Evolutionary conservation across 441 rosid genomes (phyloP), one percentile per base, ranked within the genome.

Genomic region (Dalechampia spathulata): DNA sequence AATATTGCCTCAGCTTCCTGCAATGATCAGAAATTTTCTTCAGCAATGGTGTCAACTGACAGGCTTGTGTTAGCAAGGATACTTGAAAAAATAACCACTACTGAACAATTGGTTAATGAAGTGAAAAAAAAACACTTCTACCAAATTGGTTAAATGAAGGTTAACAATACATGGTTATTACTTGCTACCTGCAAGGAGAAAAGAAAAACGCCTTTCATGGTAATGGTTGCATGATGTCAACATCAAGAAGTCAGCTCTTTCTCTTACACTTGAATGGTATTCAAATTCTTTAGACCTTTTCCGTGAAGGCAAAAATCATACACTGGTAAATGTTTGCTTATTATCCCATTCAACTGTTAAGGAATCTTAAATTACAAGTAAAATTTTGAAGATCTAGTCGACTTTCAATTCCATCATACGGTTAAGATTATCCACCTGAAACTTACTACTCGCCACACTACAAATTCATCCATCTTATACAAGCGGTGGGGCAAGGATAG

Each of bases 1-100:
- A 93, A 74, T 62, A 93, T 87, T 55, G 99, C 99, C 78, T 82
- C 96, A 53, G 90, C 96, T 62, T 93, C 99, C 99, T 93, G 75
- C 53, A 49, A 65, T 49, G 14, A 47, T 50, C 49, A 28, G 52
- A 68, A 57, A 57, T 34, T 73, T 36, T 56, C 15, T 56, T 55
- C 55, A 67, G 27, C 39, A 28, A 22, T 16, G 5, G 55, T 8
- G 26, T 28, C 59, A 39, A 30, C 22, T 23, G 42, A 43, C 6
- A 17, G 23, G 9, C 42, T 7, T 44, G 10, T 17, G 42, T 56
- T 22, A 26, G 44, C 38, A 20, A 60, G 27, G 15, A 6, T n/a
- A 32, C 10, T 36, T 42, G 53, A 14, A 22, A 42, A 25, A 8
- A 20, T 2, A 40, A 12, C 16, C 16, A 3, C 12, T 11, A 54